Conservation (phyloP, 139 green algal species). For the Ettlia oleoabundans region DNA sequence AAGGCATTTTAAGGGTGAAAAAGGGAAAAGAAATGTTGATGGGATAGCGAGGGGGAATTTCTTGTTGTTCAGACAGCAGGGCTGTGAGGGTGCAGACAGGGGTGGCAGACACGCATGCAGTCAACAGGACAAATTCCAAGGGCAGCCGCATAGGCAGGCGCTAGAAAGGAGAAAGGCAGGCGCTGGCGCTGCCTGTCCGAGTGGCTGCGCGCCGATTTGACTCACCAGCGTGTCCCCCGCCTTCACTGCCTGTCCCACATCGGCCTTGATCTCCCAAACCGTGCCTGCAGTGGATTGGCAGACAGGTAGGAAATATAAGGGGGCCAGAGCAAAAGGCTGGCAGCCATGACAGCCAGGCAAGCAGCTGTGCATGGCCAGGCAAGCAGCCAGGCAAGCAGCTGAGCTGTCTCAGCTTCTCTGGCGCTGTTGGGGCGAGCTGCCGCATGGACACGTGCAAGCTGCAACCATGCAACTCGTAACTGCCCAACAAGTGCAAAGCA, state of each 20-base stretch:
- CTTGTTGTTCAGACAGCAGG: neutral
- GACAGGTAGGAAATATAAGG: neutral
- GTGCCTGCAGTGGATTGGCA: slow-evolving; percentile 16
- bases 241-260: slow-evolving; percentile 44
- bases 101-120: no score
- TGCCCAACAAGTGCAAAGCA: no score
- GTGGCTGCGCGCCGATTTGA: neutral
- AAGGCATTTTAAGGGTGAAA: neutral
- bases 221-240: slow-evolving; percentile 53
- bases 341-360: neutral
- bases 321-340: neutral
- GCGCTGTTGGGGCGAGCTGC: no score
- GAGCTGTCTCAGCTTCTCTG: no score
- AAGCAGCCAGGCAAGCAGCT: neutral
- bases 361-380: neutral
- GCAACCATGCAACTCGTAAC: no score
- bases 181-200: no score
- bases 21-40: neutral
- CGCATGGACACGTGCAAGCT: no score
- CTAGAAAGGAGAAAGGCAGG: no score
- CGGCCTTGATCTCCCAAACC: slow-evolving; percentile 49
- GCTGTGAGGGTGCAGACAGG: no score
- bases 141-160: no score
- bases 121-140: no score
- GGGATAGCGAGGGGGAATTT: neutral